Base-by-base conservation (phyloP, 441 rosid species). In the Monsonia emarginata region DNA sequence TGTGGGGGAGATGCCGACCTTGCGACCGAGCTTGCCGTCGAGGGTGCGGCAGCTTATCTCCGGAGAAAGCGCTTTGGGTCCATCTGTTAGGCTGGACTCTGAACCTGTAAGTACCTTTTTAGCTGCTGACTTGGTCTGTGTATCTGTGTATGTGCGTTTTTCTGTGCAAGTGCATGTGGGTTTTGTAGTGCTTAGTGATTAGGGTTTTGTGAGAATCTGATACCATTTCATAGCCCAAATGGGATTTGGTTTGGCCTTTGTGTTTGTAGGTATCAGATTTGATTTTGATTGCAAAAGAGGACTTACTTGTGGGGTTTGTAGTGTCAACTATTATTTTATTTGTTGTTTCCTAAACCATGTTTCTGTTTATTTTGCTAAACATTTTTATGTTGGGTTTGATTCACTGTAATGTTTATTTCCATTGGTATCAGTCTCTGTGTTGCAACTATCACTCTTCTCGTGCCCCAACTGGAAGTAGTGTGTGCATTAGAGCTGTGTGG, bases 1-100 rank as follows among this genome's bases (percentile, higher is more conserved):
- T n/a, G n/a, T n/a, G 66, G 78, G 72, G 66, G 80, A 71, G 81
- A 93, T 93, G 98, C 84, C 96, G 65, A 74, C 88, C 69, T 75
- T 79, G 76, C 84, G 99, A 82, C 84, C 97, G 79, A 85, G 85
- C 80, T 81, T 94, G 86, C 99, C 96, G 64, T 87, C 96, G 57
- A 82, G 99, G 75, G 82, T 91, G 61, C 88, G 97, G 70, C 97
- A 87, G 78, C 96, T 91, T 67, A 72, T 94, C 62, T 85, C 96
- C 66, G 99, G 96, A 21, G 99, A 94, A 69, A 87, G 84, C 54
- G 74, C 88, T 32, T 73, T 85, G 65, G 89, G 91, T 8, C 92
- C 97, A 22, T 89, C 96, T 64, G 74, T 88, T 65, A 84, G 86
- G 74, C 83, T 88, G 52, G 96, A 94, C 73, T 79, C 96, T 48